These are phyloP conservation scores for Mycena crocata DNA, from an alignment of 768 basidiomycete genomes.

Conservation along the genomic window DNA sequence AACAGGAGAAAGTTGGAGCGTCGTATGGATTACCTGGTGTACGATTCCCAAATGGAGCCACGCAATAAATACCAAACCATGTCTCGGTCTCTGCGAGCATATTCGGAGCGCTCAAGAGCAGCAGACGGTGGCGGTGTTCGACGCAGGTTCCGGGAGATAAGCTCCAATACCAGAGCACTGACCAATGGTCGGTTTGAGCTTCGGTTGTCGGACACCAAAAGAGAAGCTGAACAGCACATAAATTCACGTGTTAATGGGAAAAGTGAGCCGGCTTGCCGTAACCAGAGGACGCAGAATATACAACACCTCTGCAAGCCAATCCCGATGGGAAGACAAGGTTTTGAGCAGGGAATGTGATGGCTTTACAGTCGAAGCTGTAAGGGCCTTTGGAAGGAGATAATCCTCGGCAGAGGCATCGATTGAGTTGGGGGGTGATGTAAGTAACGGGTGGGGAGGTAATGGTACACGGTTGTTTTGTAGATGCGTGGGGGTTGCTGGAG, in stretches of 20 bases:
- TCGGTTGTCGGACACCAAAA: conserved; percentile 57
- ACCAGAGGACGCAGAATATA: conserved; percentile 80
- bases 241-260: conserved; percentile 21
- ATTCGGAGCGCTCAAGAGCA: conserved; percentile 77
- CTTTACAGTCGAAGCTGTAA: conserved; percentile 78
- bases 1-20: conserved; percentile 14
- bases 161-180: conserved; percentile 72
- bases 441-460: conserved; percentile 71
- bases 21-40: conserved; percentile 66
- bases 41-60: conserved; percentile 86
- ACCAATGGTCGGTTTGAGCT: conserved; percentile 73
- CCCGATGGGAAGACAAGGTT: conserved; percentile 68
- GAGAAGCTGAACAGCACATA: conserved; percentile 45
- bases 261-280: conserved; percentile 67
- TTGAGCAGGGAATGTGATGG: conserved; percentile 75
- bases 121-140: conserved; percentile 72
- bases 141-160: conserved; percentile 81
- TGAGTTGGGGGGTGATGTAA: conserved; percentile 57
- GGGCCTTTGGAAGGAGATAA: conserved; percentile 84
- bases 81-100: conserved; percentile 85
- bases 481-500: conserved; percentile 79
- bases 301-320: conserved; percentile 81
- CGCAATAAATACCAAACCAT: conserved; percentile 88
- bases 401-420: conserved; percentile 77
- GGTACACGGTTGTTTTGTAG: conserved; percentile 81